Evolutionary conservation across 139 green algal genomes (phyloP), one percentile per base, ranked within the genome.

Genomic region (Gonium pectorale): DNA sequence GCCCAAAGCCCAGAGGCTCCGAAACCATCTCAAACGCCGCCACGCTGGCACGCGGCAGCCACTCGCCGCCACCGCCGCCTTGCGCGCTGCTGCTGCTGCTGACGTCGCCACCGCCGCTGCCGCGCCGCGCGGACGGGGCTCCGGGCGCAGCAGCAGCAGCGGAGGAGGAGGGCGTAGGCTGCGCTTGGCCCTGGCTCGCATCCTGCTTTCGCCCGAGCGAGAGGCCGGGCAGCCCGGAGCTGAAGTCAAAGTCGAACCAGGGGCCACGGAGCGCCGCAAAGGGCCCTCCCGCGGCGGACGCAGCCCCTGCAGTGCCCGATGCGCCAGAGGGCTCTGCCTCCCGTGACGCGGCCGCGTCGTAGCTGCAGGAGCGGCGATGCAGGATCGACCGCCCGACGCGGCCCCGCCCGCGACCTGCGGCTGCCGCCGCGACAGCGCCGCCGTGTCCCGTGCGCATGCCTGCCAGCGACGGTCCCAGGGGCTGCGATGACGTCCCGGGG

Each of bases 11-110:
- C 51, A 69, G 29, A 2, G 46, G 51, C 40, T 90, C 85, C 22
- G 80, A 81, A 49, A 92, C 83, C 31, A 94, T 87, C 59, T 95
- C 92, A 0, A 90, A 91, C 8, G 89, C 91, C 38, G 92, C 93
- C 21, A 95, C 78, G n/a, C 70, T 63, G 27, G 87, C 87, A 5
- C 83, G 79, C 0, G 73, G 86, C 63, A 73, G 15, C 92, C 84
- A 31, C 86, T 74, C 63, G 67, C 29, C 31, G 40, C 51, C 29
- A 46, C 8, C 17, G 3, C 33, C 63, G 27, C 43, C n/a, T 27
- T 38, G 24, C 37, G 17, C 70, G 70, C 46, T n/a, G 35, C 74
- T 27, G 56, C 31, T 60, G 74, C 74, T 59, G 62, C 44, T 73
- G 77, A 62, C 74, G 52, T 26, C 33, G 41, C 44, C 74, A 15